phyloP scores from a whole-genome alignment of 2,329 filamentous ascomycete species.

The Ophiostoma montium region DNA sequence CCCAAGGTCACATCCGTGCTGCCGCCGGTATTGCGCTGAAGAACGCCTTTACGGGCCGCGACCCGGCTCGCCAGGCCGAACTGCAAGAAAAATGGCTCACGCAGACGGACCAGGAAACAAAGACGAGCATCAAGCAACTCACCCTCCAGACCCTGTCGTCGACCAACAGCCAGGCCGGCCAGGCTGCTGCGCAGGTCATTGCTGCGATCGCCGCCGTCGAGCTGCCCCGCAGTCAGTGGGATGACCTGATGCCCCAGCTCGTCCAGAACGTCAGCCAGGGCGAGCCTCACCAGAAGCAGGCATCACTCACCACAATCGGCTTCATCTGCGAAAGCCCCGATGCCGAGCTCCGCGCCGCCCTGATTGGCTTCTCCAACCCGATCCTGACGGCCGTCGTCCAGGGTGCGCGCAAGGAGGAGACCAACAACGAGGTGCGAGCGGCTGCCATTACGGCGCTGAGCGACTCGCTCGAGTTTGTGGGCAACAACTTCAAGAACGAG shows the following conservation, averaged over 20 bases:
- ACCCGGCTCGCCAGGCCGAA: conserved; percentile 72
- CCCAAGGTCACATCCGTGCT: conserved; percentile 71
- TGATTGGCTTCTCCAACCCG: conserved; percentile 84
- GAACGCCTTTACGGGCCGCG: conserved; percentile 93
- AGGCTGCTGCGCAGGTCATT: conserved; percentile 87
- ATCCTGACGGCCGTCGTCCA: conserved; percentile 97
- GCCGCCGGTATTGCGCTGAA: conserved; percentile 94
- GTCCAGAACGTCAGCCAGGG: conserved; percentile 89
- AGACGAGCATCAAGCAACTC: conserved; percentile 75
- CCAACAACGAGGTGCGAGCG: conserved; percentile 77
- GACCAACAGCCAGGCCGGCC: conserved; percentile 66
- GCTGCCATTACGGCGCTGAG: conserved; percentile 88
- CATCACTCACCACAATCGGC: conserved; percentile 89
- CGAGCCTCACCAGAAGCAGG: conserved; percentile 78
- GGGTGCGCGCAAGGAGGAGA: conserved; percentile 90
- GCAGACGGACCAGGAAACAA: conserved; percentile 67
- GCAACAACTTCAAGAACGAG: conserved; percentile 98
- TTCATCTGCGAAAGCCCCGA: conserved; percentile 98
- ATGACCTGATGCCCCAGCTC: conserved; percentile 73
- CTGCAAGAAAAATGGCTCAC: conserved; percentile 89
- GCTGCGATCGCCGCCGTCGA: conserved; percentile 91
- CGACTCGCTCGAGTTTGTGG: conserved; percentile 93
- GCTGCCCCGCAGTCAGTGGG: conserved; percentile 85
- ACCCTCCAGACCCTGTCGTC: conserved; percentile 80
- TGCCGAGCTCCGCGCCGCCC: conserved; percentile 62